Conservation (phyloP, 139 green algal genomes). For the Tetradesmus obliquus region DNA sequence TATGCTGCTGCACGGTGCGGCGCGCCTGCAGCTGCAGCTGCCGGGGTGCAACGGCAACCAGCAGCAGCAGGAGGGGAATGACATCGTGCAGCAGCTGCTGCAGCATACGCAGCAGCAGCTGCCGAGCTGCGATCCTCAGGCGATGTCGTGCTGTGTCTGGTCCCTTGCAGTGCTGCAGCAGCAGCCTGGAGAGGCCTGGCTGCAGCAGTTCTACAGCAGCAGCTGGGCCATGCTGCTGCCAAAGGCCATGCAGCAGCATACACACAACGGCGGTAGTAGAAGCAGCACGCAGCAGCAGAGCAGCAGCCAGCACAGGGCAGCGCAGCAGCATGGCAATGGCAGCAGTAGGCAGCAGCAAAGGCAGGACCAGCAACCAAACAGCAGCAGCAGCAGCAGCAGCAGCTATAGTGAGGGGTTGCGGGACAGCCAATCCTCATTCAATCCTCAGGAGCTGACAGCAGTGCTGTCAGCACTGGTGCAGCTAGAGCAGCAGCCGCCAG, state of each 20-base stretch:
- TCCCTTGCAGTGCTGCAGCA: constrained; percentile 3
- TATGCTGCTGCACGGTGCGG: constrained; percentile 27
- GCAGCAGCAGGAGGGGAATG: constrained; percentile 9
- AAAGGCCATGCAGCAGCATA: background rate
- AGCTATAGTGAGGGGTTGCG: background rate
- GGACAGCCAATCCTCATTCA: background rate
- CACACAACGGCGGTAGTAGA: too few relatives aligned
- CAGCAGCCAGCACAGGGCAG: background rate
- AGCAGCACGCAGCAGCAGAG: constrained; percentile 5
- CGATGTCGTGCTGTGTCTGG: background rate
- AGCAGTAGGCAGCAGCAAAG: constrained; percentile 9
- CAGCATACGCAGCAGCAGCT: constrained; percentile 26
- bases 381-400: constrained; percentile 29
- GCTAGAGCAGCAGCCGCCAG: constrained; percentile 1
- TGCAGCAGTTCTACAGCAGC: background rate
- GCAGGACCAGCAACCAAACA: background rate
- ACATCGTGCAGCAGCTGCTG: background rate
- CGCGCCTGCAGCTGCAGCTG: constrained; percentile 18
- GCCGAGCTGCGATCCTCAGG: background rate
- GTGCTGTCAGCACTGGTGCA: background rate
- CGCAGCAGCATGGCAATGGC: background rate
- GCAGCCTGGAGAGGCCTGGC: background rate
- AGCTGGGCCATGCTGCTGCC: constrained; percentile 18
- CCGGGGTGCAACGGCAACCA: background rate
- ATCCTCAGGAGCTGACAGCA: constrained; percentile 3